Conservation (phyloP, 331 rosid genomes). For the Dryas integrifolia region DNA sequence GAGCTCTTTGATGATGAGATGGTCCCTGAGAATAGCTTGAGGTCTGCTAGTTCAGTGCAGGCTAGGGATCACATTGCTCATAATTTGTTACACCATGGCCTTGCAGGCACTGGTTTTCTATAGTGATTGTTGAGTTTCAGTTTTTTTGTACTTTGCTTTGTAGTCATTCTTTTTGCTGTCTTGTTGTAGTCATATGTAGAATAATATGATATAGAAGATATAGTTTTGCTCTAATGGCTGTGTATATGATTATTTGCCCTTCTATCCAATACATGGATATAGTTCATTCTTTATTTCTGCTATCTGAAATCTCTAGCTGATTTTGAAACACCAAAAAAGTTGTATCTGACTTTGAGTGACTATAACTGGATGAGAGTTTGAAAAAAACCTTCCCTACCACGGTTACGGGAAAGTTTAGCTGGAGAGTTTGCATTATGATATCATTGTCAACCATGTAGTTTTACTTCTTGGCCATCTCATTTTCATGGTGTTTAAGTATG, state of each 20-base stretch:
- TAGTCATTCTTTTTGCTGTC: slow-evolving; percentile 30
- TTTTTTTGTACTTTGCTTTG: not conserved
- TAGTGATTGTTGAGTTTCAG: not conserved
- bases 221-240: not conserved
- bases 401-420: too few species aligned
- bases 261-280: not conserved
- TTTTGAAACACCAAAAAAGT: not conserved
- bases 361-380: not conserved
- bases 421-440: not conserved
- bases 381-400: not conserved
- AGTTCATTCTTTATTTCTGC: slow-evolving; percentile 7
- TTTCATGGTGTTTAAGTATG: not conserved
- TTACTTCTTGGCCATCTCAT: slow-evolving; percentile 2
- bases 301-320: not conserved
- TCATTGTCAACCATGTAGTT: not conserved
- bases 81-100: slow-evolving; percentile 60
- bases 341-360: not conserved
- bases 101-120: slow-evolving; percentile 46
- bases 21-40: slow-evolving; percentile 34
- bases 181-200: slow-evolving; percentile 24
- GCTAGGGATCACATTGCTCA: slow-evolving; percentile 70
- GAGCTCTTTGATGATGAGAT: slow-evolving; percentile 61
- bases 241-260: not conserved
- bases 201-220: slow-evolving; percentile 21
- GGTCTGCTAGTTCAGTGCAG: slow-evolving; percentile 36